These are phyloP conservation scores for Bjerkandera adusta DNA, from an alignment of 1,284 basidiomycete genomes.

Conservation along the genomic window DNA sequence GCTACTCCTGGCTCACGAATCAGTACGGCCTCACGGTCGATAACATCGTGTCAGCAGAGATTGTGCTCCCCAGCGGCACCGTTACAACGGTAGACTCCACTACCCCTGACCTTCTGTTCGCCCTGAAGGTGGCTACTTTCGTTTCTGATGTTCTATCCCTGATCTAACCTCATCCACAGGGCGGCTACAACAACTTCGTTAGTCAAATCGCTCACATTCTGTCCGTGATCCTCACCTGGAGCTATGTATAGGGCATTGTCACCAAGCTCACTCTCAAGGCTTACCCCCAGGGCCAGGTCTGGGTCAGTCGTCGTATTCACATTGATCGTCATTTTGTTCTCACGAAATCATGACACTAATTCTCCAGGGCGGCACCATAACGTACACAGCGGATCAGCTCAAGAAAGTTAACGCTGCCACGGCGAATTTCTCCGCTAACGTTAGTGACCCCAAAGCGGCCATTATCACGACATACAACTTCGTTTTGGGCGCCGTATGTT, in stretches of 20 bases:
- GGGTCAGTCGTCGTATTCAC: constrained; percentile 39
- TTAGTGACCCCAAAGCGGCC: constrained; percentile 57
- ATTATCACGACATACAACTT: constrained; percentile 56
- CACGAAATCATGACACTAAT: not conserved
- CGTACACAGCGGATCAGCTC: constrained; percentile 28
- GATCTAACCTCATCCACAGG: constrained; percentile 31
- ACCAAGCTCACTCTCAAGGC: constrained; percentile 55
- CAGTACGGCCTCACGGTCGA: constrained; percentile 44
- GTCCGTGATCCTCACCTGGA: not conserved
- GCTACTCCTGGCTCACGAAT: constrained; percentile 42
- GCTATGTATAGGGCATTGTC: constrained; percentile 55
- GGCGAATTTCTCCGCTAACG: constrained; percentile 44
- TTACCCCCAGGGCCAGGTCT: constrained; percentile 53
- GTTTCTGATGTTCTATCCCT: not conserved
- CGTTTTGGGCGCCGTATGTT: constrained; percentile 29
- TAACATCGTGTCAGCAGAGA: constrained; percentile 35
- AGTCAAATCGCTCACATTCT: constrained; percentile 18
- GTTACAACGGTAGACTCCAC: constrained; percentile 25
- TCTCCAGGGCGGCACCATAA: constrained; percentile 51
- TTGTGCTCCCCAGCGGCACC: constrained; percentile 42
- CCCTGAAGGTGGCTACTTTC: constrained; percentile 39
- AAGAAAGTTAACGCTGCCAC: constrained; percentile 43
- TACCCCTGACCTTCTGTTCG: constrained; percentile 37
- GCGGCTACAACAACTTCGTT: constrained; percentile 62
- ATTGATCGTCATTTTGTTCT: not conserved